phyloP scores from a whole-genome alignment of 345 rosid genomes.

The Eucalyptus regnans region DNA sequence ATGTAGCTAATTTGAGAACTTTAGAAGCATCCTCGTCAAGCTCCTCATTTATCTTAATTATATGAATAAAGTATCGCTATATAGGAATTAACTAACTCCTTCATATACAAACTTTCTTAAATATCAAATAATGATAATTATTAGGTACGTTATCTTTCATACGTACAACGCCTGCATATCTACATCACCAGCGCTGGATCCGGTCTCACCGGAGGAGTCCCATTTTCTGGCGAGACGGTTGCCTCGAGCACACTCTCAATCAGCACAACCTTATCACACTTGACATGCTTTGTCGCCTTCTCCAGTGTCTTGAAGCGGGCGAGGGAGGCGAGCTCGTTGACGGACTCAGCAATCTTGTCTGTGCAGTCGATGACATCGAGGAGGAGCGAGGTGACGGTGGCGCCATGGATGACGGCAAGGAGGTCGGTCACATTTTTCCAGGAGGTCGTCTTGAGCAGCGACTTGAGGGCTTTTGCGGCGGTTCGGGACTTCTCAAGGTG shows the following conservation, averaged over 20 bases:
- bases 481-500: conserved; percentile 31
- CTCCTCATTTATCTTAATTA: too few species aligned
- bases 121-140: background rate
- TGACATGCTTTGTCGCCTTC: background rate
- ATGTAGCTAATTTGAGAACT: too few species aligned
- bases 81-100: too few species aligned
- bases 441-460: conserved; percentile 24
- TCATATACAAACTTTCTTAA: background rate
- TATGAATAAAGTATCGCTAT: too few species aligned
- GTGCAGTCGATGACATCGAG: conserved; percentile 34
- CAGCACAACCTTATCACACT: background rate
- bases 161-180: background rate
- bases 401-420: conserved; percentile 18
- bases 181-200: background rate
- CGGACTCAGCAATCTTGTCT: conserved; percentile 39
- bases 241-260: background rate
- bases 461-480: conserved; percentile 21
- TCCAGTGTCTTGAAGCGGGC: conserved; percentile 22
- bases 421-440: conserved; percentile 27
- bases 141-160: background rate
- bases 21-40: too few species aligned
- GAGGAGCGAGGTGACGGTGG: conserved; percentile 41
- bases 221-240: background rate
- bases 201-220: background rate
- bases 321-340: conserved; percentile 35